Evolutionary conservation across 2,329 filamentous ascomycete species (phyloP).

Genomic region (Periconia sp.): DNA sequence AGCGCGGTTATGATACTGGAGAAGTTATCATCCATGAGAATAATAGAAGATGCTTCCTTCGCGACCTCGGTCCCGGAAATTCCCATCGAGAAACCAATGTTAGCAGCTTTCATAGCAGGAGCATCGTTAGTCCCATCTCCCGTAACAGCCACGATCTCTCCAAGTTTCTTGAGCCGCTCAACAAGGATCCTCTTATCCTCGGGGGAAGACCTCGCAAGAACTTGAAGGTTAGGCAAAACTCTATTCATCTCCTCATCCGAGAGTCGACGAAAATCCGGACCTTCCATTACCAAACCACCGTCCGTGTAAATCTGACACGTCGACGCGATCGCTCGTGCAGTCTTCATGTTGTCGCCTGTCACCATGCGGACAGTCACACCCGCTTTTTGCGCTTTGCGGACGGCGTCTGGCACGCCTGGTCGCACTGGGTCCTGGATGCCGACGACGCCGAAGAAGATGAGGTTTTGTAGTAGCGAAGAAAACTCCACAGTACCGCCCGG

Average conservation of each 20-base stretch:
- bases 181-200: constrained; percentile 94
- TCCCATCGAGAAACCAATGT: constrained; percentile 97
- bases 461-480: constrained; percentile 18
- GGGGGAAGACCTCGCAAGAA: constrained; percentile 96
- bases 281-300: constrained; percentile 77
- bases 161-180: constrained; percentile 84
- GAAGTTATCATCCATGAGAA: constrained; percentile 96
- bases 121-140: constrained; percentile 98
- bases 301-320: constrained; percentile 88
- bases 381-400: constrained; percentile 83
- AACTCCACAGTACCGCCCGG: constrained; percentile 25
- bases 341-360: constrained; percentile 94
- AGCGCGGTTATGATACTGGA: constrained; percentile 93
- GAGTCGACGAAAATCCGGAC: constrained; percentile 86
- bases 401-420: constrained; percentile 81
- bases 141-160: constrained; percentile 96
- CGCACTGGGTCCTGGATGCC: constrained; percentile 95
- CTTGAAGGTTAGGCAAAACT: constrained; percentile 77
- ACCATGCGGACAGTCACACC: constrained; percentile 96
- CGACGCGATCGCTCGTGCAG: constrained; percentile 92
- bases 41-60: constrained; percentile 94
- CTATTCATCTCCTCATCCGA: constrained; percentile 74
- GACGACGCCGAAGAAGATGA: constrained; percentile 88
- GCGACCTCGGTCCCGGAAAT: constrained; percentile 88
- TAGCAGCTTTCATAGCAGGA: constrained; percentile 92